phyloP scores from a whole-genome alignment of 495 filamentous ascomycete genomes.

The Penicillium taxi region DNA sequence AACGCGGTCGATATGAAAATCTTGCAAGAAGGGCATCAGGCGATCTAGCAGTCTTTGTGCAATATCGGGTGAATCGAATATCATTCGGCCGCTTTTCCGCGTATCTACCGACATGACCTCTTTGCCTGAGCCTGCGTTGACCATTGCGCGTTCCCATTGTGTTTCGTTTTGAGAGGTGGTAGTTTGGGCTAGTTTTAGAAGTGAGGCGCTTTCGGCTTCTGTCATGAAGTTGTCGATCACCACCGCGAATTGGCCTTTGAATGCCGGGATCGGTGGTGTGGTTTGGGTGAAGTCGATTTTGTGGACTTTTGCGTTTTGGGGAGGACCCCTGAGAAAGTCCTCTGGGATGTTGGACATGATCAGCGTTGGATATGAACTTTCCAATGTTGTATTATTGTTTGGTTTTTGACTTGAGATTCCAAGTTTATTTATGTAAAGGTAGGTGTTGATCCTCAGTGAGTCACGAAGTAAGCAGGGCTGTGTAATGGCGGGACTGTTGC shows the following conservation, averaged over 20 bases:
- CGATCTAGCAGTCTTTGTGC: constrained; percentile 55
- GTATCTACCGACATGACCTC: constrained; percentile 49
- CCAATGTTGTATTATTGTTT: no score
- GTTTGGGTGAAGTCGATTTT: constrained; percentile 47
- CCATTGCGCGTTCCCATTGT: constrained; percentile 34
- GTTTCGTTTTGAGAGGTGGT: constrained; percentile 11
- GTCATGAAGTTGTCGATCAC: constrained; percentile 59
- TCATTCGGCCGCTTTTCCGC: constrained; percentile 66
- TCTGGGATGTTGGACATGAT: constrained; percentile 9
- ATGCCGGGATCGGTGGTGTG: constrained; percentile 43
- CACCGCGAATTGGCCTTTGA: constrained; percentile 47
- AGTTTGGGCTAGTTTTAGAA: constrained; percentile 50
- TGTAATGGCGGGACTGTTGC: no score
- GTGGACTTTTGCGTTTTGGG: constrained; percentile 18
- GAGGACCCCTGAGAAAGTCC: constrained; percentile 12
- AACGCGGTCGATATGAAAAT: constrained; percentile 28
- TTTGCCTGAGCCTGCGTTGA: constrained; percentile 58
- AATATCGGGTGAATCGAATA: constrained; percentile 58
- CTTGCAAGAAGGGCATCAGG: constrained; percentile 40
- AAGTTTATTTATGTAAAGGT: no score
- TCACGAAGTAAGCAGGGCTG: no score
- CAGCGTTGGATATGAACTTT: no score
- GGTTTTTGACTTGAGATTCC: no score
- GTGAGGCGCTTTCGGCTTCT: constrained; percentile 49
- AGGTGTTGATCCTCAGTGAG: no score